These are phyloP conservation scores for Symbiodinium pilosum DNA, from an alignment of 73 alveolate genomes.

Conservation along the genomic window DNA sequence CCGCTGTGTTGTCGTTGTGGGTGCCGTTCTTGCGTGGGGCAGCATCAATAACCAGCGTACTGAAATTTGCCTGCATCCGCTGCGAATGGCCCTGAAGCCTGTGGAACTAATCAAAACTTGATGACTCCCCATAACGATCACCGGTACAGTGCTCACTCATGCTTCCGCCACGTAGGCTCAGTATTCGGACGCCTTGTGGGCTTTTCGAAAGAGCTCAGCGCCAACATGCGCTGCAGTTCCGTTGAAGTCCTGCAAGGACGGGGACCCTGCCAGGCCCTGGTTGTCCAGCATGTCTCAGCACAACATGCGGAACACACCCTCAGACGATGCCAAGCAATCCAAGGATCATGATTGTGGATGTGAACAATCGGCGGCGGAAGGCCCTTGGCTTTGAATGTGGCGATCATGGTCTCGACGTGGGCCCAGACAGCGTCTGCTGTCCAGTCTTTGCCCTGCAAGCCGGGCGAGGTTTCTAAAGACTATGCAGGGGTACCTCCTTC, in stretches of 20 bases:
- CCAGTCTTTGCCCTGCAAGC: slow-evolving; percentile 76
- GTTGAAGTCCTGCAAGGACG: slow-evolving; percentile 49
- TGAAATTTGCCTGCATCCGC: slow-evolving; percentile 35
- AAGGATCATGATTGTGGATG: slow-evolving; percentile 83
- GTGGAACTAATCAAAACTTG: background rate
- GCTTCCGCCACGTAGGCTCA: background rate
- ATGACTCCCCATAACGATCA: too few species aligned
- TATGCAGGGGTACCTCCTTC: background rate
- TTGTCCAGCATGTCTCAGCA: background rate
- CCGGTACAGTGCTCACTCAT: too few species aligned
- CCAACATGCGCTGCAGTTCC: slow-evolving; percentile 76
- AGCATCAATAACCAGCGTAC: slow-evolving; percentile 80
- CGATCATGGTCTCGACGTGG: slow-evolving; percentile 82
- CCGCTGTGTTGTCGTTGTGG: slow-evolving; percentile 95
- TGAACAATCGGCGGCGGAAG: slow-evolving; percentile 81
- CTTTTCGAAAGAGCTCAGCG: slow-evolving; percentile 83
- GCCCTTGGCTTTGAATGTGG: slow-evolving; percentile 42
- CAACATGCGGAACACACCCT: background rate
- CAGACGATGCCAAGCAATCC: too few species aligned
- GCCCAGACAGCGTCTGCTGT: slow-evolving; percentile 89
- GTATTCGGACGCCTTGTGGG: slow-evolving; percentile 17
- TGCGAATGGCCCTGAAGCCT: background rate
- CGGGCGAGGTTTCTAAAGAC: background rate
- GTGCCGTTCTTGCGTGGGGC: slow-evolving; percentile 95
- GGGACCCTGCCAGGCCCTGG: background rate